Evolutionary conservation across 2,329 filamentous ascomycete genomes (phyloP).

Genomic region (Waltergamsia citrina): DNA sequence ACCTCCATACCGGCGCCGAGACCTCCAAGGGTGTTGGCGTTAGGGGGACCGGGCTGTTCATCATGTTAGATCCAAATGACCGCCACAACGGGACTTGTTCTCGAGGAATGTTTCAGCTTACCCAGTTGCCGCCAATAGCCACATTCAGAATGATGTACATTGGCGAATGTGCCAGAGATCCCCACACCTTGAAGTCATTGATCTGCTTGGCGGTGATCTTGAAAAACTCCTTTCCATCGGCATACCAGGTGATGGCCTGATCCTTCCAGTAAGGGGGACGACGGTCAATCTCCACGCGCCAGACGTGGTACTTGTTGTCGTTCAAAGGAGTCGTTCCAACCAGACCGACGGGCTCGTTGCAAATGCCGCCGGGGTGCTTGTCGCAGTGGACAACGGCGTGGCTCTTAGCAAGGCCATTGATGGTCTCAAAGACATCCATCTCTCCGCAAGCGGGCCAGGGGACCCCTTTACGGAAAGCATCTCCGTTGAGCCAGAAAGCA

Average conservation of each 20-base stretch:
- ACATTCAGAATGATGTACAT: conserved; percentile 45
- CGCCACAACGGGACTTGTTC: neutral
- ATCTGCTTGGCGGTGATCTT: conserved; percentile 33
- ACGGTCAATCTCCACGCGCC: conserved; percentile 40
- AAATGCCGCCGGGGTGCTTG: conserved; percentile 30
- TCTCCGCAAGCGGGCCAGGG: conserved; percentile 46
- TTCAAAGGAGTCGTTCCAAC: conserved; percentile 22
- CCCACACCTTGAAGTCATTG: conserved; percentile 36
- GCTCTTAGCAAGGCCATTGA: conserved; percentile 36
- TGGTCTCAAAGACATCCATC: conserved; percentile 47
- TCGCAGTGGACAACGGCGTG: conserved; percentile 46
- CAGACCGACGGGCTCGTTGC: conserved; percentile 39
- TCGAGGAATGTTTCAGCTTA: conserved; percentile 19
- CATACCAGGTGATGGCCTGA: conserved; percentile 41
- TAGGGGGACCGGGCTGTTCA: conserved; percentile 37
- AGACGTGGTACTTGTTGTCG: conserved; percentile 35
- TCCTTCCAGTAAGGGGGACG: conserved; percentile 30
- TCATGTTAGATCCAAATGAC: conserved; percentile 3
- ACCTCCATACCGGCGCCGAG: conserved; percentile 41
- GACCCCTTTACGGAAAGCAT: conserved; percentile 33
- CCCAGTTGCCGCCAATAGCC: conserved; percentile 44
- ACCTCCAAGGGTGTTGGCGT: conserved; percentile 32
- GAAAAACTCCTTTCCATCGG: conserved; percentile 34
- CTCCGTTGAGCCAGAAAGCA: conserved; percentile 48
- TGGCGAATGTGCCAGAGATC: conserved; percentile 36